Base-by-base conservation (phyloP, 306 rosid genomes). In the Erythrophleum fordii region DNA sequence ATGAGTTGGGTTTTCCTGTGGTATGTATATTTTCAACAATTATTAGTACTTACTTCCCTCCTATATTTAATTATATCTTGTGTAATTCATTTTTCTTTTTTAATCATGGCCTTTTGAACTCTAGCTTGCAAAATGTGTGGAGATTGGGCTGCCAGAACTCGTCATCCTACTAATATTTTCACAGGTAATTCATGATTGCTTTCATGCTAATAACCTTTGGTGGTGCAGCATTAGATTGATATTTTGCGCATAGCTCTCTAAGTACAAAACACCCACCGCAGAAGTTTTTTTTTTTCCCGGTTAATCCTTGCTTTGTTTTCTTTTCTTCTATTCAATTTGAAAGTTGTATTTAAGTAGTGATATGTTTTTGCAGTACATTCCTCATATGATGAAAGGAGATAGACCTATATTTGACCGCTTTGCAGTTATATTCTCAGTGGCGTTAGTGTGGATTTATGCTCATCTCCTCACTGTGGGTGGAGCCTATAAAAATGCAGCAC, bases 71-170 rank as follows among this genome's bases (percentile, higher is more conserved):
- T 64, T 71, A n/a, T 58, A 72, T 72, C 51, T 46, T 64, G 37
- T 59, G 60, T 49, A 46, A 66, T 61, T 76, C 31, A 65, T 52
- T 46, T 70, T 72, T 49, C 39, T 35, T 77, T 22, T 39, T 39
- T 39, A 39, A 48, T 68, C 53, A 12, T 78, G 53, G 18, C 75
- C 0, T 80, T 77, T 60, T 81, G 81, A 48, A 80, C 58, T 85
- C 25, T 83, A 95, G 99, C 87, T 95, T 69, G 90, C 98, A 45
- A 87, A 89, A 76, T 95, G 98, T 58, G 90, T 93, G 60, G 99
- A 95, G 91, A 95, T 95, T 80, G 98, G 99, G 39, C 89, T 95
- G 78, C 99, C 99, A 9, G 94, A 89, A 83, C 86, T 95, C 53
- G 39, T 93, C 78, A 34, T 95, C 28, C 86, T 95, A 9, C 78